Evolutionary conservation across 2,329 filamentous ascomycete species (phyloP), one percentile per base, ranked within the genome.

Genomic region (Cadophora sp.): DNA sequence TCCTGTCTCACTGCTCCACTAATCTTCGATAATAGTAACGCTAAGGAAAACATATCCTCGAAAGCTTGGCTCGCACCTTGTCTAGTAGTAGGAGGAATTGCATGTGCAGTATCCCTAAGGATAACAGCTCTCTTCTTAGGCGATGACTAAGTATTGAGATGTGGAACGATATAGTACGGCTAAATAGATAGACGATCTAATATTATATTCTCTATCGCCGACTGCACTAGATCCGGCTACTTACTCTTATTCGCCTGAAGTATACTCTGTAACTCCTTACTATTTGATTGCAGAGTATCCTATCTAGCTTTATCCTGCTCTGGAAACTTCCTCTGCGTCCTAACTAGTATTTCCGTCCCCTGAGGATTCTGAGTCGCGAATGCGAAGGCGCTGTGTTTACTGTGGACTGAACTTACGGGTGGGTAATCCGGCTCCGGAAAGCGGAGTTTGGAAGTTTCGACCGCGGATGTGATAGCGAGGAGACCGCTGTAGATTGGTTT

Each of bases 401-500:
- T 11, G 76, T 68, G 63, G 2, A 65, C 37, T 3, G 63, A 65
- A 40, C 48, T 65, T 19, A 55, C 46, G n/a, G 56, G 26, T 12
- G 40, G 37, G 24, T 65, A 65, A 7, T 65, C 31, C 4, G 51
- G 63, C 19, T 50, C 26, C 0, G 74, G 73, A 7, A 73, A 50
- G 70, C 72, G 22, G 66, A 72, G 3, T 68, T 66, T 50, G 75
- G 60, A 19, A 72, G 74, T 43, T 27, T 67, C 14, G 34, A 78
- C 27, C 64, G 77, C 69, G 12, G 72, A 66, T 6, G 73, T 73
- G 26, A 84, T 77, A 9, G 79, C 81, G 12, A 79, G 76, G 76
- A 84, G 82, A 43, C 83, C 83, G 0, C 82, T 83, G 72, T 86
- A 89, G 1, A 77, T 79, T 1, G 87, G 83, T 40, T 81, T 74